Conservation (phyloP, 495 filamentous ascomycete genomes). For the Daldinia grandis region DNA sequence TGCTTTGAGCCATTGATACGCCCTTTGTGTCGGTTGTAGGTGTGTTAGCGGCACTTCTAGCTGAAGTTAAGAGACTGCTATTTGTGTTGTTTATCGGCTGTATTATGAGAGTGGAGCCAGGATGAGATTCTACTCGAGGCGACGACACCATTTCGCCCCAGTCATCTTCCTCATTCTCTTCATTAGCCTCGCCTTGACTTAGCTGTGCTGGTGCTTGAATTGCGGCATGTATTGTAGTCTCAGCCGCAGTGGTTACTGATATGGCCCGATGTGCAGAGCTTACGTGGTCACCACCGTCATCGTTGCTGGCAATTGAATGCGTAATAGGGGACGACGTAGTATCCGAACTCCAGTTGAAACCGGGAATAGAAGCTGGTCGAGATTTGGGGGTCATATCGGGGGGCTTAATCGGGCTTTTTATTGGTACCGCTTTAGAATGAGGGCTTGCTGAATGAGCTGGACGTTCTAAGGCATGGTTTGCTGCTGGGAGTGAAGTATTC, state of each 20-base stretch:
- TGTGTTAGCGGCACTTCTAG: not conserved
- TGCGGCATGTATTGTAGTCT: not conserved
- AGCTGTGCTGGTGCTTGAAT: not conserved
- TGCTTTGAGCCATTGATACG: not conserved
- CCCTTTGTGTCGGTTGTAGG: not conserved
- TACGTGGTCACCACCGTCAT: not conserved
- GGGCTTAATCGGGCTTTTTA: constrained; percentile 31
- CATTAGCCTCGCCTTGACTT: not conserved
- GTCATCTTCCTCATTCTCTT: constrained; percentile 57
- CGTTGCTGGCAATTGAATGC: not conserved
- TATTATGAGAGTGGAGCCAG: constrained; percentile 1
- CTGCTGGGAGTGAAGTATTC: constrained; percentile 29
- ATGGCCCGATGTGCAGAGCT: constrained; percentile 1
- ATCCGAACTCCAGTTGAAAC: constrained; percentile 35
- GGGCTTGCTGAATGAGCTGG: constrained; percentile 6
- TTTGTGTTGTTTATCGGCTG: not conserved
- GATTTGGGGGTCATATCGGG: not conserved
- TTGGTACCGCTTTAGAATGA: constrained; percentile 5
- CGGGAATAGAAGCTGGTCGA: constrained; percentile 5
- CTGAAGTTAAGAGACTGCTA: not conserved
- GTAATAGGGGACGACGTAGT: constrained; percentile 6
- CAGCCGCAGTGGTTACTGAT: not conserved
- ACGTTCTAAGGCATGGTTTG: constrained; percentile 1
- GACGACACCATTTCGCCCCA: constrained; percentile 67
- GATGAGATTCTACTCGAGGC: constrained; percentile 42